Base-by-base conservation (phyloP, 176 grass and related monocot genomes). In the Calamus simplicifolius region DNA sequence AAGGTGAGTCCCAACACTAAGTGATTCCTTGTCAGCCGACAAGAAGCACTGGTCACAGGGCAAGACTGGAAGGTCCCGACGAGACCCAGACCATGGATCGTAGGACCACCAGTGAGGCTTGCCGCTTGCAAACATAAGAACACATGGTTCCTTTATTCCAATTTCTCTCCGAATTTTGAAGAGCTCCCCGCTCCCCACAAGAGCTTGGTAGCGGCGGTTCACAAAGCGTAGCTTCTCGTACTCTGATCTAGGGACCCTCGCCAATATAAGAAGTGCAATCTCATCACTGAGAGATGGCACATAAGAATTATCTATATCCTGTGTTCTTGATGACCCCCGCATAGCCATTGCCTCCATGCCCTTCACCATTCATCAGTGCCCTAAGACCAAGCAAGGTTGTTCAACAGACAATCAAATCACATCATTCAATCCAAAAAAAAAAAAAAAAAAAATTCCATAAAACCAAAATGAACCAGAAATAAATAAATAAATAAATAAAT, bases 101-200 rank as follows among this genome's bases (percentile, higher is more conserved):
- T 62, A 62, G 12, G 16, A 62, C 59, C 59, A 62, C 59, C 59
- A 62, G 19, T 43, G 59, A 31, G 30, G 59, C 59, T 62, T 29
- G 6, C 59, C 59, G 17, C 59, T 62, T 2, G 59, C 59, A 7
- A 62, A 27, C 16, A 62, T n/a, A 29, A 62, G 29, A 62, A 62
- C 59, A 18, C 15, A 18, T 48, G 59, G 29, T 5, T 62, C 59
- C 16, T 48, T 62, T 62, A 62, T 62, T 16, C 59, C 59, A 43
- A 43, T 43, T 16, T 21, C n/a, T 10, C 43, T 43, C 30, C 59
- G 17, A 3, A 62, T 43, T 5, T 16, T 19, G 30, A 43, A 48
- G 27, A 62, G 59, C 13, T 62, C 59, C 16, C 29, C n/a, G 16
- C 59, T 62, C 59, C 4, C 19, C 5, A 62, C 18, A 10, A 62